phyloP scores from a whole-genome alignment of 257 asterid species.

The Primulina huaijiensis region DNA sequence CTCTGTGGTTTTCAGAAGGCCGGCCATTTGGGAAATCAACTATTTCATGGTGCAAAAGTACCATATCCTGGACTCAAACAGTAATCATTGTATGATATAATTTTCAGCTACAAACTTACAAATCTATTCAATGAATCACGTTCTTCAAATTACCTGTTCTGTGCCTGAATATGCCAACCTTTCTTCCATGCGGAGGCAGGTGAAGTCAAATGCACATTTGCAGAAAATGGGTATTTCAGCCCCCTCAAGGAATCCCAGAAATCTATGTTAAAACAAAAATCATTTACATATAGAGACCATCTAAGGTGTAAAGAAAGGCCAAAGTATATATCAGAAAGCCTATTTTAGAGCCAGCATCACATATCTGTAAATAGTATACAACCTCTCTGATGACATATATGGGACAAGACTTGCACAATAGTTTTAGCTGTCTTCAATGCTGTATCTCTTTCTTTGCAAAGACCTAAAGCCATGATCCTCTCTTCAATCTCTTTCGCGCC shows the following conservation, averaged over 20 bases:
- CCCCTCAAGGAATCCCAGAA: constrained; percentile 66
- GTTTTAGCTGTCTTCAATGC: constrained; percentile 73
- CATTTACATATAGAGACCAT: neutral
- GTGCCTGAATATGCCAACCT: constrained; percentile 58
- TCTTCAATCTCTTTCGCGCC: constrained; percentile 61
- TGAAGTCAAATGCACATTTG: constrained; percentile 60
- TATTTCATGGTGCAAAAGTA: constrained; percentile 85
- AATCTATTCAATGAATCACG: neutral
- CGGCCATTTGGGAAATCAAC: constrained; percentile 65
- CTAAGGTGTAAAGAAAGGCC: neutral
- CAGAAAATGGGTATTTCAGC: constrained; percentile 67
- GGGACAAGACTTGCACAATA: constrained; percentile 67
- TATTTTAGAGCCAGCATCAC: neutral
- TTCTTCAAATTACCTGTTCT: constrained; percentile 51
- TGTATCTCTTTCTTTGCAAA: constrained; percentile 49
- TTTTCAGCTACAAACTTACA: neutral
- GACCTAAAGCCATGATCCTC: constrained; percentile 50
- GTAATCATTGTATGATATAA: neutral
- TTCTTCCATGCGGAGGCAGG: constrained; percentile 83
- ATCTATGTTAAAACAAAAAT: constrained; percentile 34
- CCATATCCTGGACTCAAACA: constrained; percentile 65
- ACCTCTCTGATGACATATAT: constrained; percentile 8
- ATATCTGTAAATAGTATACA: neutral
- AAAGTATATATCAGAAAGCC: neutral
- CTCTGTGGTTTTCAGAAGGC: constrained; percentile 57